Conservation (phyloP, 2,329 filamentous ascomycete species). For the Aaosphaeria arxii region DNA sequence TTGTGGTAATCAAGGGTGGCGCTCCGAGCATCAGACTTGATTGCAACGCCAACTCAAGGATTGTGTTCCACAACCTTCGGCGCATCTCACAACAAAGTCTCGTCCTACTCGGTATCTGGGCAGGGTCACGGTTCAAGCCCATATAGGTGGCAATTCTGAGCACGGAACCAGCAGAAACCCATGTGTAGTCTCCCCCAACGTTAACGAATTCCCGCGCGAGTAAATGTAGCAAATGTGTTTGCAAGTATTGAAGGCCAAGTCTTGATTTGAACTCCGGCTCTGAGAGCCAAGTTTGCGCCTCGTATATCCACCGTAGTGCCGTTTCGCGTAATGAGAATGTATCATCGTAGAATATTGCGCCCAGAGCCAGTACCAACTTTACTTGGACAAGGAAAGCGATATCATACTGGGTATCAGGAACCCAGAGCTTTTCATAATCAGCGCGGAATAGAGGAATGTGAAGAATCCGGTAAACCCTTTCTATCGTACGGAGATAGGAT, state of each 20-base stretch:
- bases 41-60: slow-evolving; percentile 38
- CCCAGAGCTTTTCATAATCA: slow-evolving; percentile 54
- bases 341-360: slow-evolving; percentile 51
- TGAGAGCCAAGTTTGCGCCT: slow-evolving; percentile 55
- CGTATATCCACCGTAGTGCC: slow-evolving; percentile 57
- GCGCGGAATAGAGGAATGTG: slow-evolving; percentile 51
- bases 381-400: slow-evolving; percentile 54
- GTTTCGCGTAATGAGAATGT: slow-evolving; percentile 48
- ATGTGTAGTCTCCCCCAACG: slow-evolving; percentile 34
- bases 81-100: slow-evolving; percentile 26
- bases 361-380: slow-evolving; percentile 59
- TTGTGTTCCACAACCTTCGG: slow-evolving; percentile 29
- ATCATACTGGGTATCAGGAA: slow-evolving; percentile 23
- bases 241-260: slow-evolving; percentile 51
- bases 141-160: slow-evolving; percentile 39
- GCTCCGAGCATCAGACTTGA: slow-evolving; percentile 35
- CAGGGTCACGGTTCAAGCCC: slow-evolving; percentile 42
- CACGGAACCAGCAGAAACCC: slow-evolving; percentile 38
- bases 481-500: slow-evolving; percentile 49
- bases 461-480: slow-evolving; percentile 49
- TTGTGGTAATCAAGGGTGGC: slow-evolving; percentile 31
- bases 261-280: slow-evolving; percentile 54
- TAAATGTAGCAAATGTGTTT: slow-evolving; percentile 41
- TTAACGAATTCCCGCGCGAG: slow-evolving; percentile 35
- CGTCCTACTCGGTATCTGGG: slow-evolving; percentile 21